Conservation (phyloP, 2,329 filamentous ascomycete species). For the Trichoderma hamatum region DNA sequence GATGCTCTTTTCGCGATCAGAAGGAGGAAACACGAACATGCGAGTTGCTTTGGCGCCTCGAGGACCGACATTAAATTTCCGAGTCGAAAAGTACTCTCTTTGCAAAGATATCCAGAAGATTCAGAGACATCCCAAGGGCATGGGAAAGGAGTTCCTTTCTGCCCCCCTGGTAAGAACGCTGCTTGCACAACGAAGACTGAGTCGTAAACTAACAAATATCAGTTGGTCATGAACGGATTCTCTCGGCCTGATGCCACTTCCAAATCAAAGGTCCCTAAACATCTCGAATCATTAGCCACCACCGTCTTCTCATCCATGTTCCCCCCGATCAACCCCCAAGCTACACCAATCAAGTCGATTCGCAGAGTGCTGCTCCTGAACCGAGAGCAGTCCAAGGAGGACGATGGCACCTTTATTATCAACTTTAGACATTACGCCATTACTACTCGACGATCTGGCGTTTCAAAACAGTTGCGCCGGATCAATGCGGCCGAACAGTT, state of each 20-base stretch:
- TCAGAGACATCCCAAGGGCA: slow-evolving; percentile 78
- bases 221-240: slow-evolving; percentile 99
- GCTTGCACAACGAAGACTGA: not conserved
- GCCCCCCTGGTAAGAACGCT: slow-evolving; percentile 69
- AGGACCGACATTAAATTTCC: slow-evolving; percentile 90
- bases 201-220: slow-evolving; percentile 33
- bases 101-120: slow-evolving; percentile 87
- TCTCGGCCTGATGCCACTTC: slow-evolving; percentile 63
- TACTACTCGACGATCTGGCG: slow-evolving; percentile 80
- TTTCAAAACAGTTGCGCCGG: slow-evolving; percentile 81
- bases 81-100: slow-evolving; percentile 91
- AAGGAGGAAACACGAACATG: slow-evolving; percentile 88
- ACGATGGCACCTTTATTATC: slow-evolving; percentile 74
- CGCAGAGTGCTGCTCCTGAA: slow-evolving; percentile 88
- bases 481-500: slow-evolving; percentile 86
- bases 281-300: slow-evolving; percentile 89
- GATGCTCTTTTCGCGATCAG: slow-evolving; percentile 87
- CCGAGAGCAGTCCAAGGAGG: slow-evolving; percentile 65
- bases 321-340: slow-evolving; percentile 90
- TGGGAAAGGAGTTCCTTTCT: slow-evolving; percentile 82
- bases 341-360: slow-evolving; percentile 88
- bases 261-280: slow-evolving; percentile 78
- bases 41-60: slow-evolving; percentile 84
- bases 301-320: slow-evolving; percentile 96
- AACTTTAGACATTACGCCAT: slow-evolving; percentile 95